Base-by-base conservation (phyloP, 768 basidiomycete species). In the Mycena alexandri region DNA sequence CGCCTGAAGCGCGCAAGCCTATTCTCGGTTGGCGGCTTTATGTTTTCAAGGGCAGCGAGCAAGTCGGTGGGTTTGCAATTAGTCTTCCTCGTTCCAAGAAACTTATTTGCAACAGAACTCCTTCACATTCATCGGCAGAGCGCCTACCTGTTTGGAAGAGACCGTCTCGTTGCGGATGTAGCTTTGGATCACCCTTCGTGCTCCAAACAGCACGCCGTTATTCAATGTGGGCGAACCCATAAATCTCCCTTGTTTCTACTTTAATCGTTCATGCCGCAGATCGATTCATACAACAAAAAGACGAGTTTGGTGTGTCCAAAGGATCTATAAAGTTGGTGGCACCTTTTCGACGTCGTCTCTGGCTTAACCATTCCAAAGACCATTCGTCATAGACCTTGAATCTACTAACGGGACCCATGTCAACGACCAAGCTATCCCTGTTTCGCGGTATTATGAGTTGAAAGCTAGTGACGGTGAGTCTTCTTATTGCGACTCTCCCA, bases 331-430 rank as follows among this genome's bases (percentile, higher is more conserved):
- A 99, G 97, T 97, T 53, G 48, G 93, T 85, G 12, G 10, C 21
- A 44, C 34, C 52, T 41, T 54, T 46, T 22, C 29, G 17, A 42
- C 13, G 12, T n/a, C 6, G 34, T 58, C 61, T 69, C 53, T 11
- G 22, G 22, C 64, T 71, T 46, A 52, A 43, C 25, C 48, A 59
- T 47, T 41, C 24, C 48, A 38, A 70, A 99, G 96, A 75, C 96
- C 98, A 1, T 99, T 96, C 77, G 88, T 99, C 55, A 98, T 99
- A 66, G 98, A 99, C 79, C 88, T 99, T 11, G 96, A 99, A 72
- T 98, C 96, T n/a, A 98, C 98, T 3, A 99, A 99, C 75, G 90
- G 93, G 2, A 99, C 98, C 0, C 85, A 88, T 71, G 97, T 99
- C 51, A 99, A 99, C 73, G 94, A 90, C 68, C 87, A 91, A 73